Base-by-base conservation (phyloP, 129 eudicot genomes). In the Flaveria trinervia region DNA sequence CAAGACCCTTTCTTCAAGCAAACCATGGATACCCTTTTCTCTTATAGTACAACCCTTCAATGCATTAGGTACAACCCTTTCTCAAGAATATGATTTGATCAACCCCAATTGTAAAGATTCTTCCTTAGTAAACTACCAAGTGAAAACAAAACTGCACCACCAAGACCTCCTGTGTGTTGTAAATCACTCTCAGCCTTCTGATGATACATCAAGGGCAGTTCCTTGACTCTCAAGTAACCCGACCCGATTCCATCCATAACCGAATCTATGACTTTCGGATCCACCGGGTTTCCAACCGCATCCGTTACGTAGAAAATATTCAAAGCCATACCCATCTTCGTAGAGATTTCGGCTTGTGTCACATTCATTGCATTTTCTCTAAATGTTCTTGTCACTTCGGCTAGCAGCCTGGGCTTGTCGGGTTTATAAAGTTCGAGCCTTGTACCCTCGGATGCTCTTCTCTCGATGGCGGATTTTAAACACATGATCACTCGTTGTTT, bases 381-480 rank as follows among this genome's bases (percentile, higher is more conserved):
- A 60, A 94, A 94, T 9, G 98, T 91, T 67, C 98, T 46, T 48
- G 84, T 94, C 15, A 94, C 98, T 45, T 91, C 87, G 2, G 98
- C 98, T 59, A 94, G 77, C 15, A 94, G 83, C 22, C 93, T 89
- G 12, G 83, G 82, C n/a, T 73, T 88, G 68, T 94, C 98, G 6
- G 73, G 65, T 15, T 84, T 62, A 0, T 70, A 74, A 23, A 94
- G 83, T 73, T 94, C 98, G 3, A 94, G 85, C 67, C 86, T 82
- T 33, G 89, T 84, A 74, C 98, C 98, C 89, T 86, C 90, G 22
- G 97, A 88, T 79, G 96, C 93, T 72, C 99, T 89, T 76, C 99
- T 89, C 73, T 94, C 80, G 6, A 94, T 89, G 9, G 96, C 84
- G 41, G 97, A 91, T 70, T 74, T 86, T 44, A 94, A 68, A 45